Conservation (phyloP, 2,329 filamentous ascomycete species). For the Microsporum audouinii region DNA sequence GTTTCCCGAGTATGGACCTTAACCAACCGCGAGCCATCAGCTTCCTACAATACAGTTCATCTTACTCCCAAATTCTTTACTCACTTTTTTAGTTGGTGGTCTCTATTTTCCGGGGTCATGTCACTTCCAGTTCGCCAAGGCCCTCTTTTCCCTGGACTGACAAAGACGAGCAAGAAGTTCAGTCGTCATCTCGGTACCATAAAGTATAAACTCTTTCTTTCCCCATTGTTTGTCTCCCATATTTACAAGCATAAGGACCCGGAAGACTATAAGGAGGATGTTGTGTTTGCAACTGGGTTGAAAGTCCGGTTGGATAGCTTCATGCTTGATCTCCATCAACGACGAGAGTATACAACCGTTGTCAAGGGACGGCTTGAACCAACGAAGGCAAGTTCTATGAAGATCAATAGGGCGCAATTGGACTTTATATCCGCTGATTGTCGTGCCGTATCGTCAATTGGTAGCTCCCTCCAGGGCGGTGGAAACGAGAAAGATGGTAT, state of each 20-base stretch:
- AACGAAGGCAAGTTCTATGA: conserved; percentile 79
- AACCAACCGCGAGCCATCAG: conserved; percentile 60
- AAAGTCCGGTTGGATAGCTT: conserved; percentile 95
- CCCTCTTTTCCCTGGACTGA: conserved; percentile 75
- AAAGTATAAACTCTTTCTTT: conserved; percentile 89
- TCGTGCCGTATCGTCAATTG: conserved; percentile 81
- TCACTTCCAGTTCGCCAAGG: conserved; percentile 91
- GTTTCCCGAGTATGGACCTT: conserved; percentile 77
- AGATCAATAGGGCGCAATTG: conserved; percentile 86
- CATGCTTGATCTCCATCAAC: conserved; percentile 90
- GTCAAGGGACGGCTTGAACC: conserved; percentile 66
- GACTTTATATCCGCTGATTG: conserved; percentile 88
- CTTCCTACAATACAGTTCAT: conserved; percentile 94
- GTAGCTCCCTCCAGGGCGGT: conserved; percentile 65
- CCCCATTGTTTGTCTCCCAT: conserved; percentile 86
- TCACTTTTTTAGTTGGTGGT: conserved; percentile 98
- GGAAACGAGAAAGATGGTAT: conserved; percentile 54
- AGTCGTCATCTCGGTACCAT: conserved; percentile 94
- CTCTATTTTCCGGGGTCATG: conserved; percentile 87
- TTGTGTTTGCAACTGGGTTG: conserved; percentile 85
- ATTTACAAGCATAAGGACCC: conserved; percentile 98
- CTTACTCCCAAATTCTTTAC: conserved; percentile 93
- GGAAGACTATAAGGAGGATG: conserved; percentile 66
- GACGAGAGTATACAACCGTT: conserved; percentile 80
- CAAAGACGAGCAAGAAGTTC: conserved; percentile 98